phyloP scores from a whole-genome alignment of 31 red algal species.

The Odonthalia washingtoniensis region DNA sequence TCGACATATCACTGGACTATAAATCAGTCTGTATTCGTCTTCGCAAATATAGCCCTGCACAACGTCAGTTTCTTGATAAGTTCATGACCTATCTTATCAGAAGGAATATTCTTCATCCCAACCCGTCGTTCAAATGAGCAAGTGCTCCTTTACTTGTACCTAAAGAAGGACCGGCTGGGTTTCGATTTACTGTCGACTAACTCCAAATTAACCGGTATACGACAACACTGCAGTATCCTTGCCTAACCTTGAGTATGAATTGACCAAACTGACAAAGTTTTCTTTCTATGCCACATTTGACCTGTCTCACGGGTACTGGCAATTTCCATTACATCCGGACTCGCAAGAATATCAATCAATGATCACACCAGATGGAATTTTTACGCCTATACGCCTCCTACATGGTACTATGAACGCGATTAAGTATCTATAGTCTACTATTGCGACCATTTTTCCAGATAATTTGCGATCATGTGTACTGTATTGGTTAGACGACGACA shows the following conservation, averaged over 20 bases:
- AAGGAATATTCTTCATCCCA: conserved; percentile 39
- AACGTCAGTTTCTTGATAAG: too few relatives aligned
- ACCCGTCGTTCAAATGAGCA: conserved; percentile 40
- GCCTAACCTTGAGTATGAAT: conserved; percentile 27
- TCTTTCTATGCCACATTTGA: conserved; percentile 32
- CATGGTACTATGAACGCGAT: conserved; percentile 39
- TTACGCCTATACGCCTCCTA: conserved; percentile 19
- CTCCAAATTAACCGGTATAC: conserved; percentile 23
- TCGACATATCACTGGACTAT: conserved; percentile 1
- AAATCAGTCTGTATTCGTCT: too few relatives aligned
- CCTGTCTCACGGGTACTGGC: conserved; percentile 61
- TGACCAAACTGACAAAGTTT: background rate
- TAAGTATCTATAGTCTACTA: conserved; percentile 23
- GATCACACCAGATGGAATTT: conserved; percentile 58
- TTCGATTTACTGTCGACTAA: conserved; percentile 45
- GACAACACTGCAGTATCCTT: conserved; percentile 1
- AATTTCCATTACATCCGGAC: conserved; percentile 34
- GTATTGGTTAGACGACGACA: background rate
- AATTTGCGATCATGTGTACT: background rate
- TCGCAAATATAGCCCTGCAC: too few relatives aligned
- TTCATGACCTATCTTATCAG: background rate
- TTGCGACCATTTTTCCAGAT: background rate
- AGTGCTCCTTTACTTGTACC: too few relatives aligned
- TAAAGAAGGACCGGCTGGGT: background rate
- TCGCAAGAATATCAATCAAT: conserved; percentile 56